Evolutionary conservation across 805 yeast genomes (phyloP).

Genomic region (Candida xiaguanensis): DNA sequence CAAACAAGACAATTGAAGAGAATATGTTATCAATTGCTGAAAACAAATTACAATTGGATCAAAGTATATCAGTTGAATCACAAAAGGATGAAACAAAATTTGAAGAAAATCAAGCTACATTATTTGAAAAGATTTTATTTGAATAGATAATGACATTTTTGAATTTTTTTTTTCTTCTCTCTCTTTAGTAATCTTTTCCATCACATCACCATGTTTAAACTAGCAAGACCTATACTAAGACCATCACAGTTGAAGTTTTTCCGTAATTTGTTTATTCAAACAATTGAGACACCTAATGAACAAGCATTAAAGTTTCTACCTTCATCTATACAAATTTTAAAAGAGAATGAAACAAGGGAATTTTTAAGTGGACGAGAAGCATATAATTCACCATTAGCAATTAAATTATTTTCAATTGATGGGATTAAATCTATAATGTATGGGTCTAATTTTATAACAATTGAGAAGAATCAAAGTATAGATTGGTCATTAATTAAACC

Average conservation of each 20-base stretch:
- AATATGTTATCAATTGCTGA: conserved; percentile 82
- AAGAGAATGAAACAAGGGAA: conserved; percentile 65
- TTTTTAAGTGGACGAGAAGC: conserved; percentile 76
- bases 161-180: background rate
- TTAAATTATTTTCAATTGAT: conserved; percentile 68
- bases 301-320: conserved; percentile 84
- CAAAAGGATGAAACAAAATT: conserved; percentile 27
- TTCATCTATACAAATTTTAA: conserved; percentile 54
- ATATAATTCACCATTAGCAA: conserved; percentile 67
- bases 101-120: conserved; percentile 51
- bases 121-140: conserved; percentile 49
- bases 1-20: conserved; percentile 80
- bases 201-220: background rate
- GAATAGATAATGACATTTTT: background rate
- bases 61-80: conserved; percentile 41
- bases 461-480: conserved; percentile 57
- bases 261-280: conserved; percentile 61
- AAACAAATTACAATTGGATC: conserved; percentile 85
- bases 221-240: conserved; percentile 2
- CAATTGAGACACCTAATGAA: conserved; percentile 82
- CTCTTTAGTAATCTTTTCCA: background rate
- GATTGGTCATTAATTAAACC: conserved; percentile 64
- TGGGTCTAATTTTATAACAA: conserved; percentile 80
- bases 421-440: conserved; percentile 76
- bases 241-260: background rate